phyloP scores from a whole-genome alignment of 2,329 filamentous ascomycete genomes.

The Monascus ruber region DNA sequence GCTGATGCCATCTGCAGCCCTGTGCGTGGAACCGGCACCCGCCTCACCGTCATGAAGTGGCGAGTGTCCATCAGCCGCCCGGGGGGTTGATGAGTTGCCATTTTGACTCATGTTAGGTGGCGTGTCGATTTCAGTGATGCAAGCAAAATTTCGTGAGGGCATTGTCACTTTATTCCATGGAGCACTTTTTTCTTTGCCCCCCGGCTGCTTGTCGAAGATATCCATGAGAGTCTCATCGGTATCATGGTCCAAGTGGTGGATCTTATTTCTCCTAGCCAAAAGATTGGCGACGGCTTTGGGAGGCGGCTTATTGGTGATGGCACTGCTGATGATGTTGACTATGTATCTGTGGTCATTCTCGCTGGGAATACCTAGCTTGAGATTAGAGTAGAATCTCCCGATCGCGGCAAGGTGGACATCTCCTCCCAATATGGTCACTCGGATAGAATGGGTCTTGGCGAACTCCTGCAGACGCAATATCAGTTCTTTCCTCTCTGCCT shows the following conservation, averaged over 20 bases:
- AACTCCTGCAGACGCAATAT: constrained; percentile 53
- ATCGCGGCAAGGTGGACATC: constrained; percentile 54
- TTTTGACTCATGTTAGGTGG: constrained; percentile 8
- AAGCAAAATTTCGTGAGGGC: constrained; percentile 55
- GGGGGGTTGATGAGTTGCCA: constrained; percentile 18
- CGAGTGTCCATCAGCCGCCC: constrained; percentile 48
- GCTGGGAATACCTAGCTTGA: constrained; percentile 43
- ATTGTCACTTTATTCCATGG: constrained; percentile 76
- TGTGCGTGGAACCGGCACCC: constrained; percentile 66
- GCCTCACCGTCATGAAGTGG: constrained; percentile 66
- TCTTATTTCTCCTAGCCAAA: constrained; percentile 52
- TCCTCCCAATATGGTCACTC: constrained; percentile 52
- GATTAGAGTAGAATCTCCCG: constrained; percentile 54
- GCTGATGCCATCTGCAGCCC: constrained; percentile 47
- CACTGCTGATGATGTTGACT: constrained; percentile 52
- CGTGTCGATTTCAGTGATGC: constrained; percentile 43
- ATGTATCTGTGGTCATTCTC: constrained; percentile 53
- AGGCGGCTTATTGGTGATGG: constrained; percentile 58
- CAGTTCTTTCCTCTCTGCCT: constrained; percentile 68
- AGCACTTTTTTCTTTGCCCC: constrained; percentile 50
- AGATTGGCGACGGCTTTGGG: constrained; percentile 55
- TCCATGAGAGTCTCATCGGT: constrained; percentile 55
- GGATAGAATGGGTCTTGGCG: constrained; percentile 43
- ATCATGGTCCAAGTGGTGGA: constrained; percentile 51
- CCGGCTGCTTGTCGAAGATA: constrained; percentile 51